Conservation (phyloP, 805 yeast species). For the Saturnispora hagleri region DNA sequence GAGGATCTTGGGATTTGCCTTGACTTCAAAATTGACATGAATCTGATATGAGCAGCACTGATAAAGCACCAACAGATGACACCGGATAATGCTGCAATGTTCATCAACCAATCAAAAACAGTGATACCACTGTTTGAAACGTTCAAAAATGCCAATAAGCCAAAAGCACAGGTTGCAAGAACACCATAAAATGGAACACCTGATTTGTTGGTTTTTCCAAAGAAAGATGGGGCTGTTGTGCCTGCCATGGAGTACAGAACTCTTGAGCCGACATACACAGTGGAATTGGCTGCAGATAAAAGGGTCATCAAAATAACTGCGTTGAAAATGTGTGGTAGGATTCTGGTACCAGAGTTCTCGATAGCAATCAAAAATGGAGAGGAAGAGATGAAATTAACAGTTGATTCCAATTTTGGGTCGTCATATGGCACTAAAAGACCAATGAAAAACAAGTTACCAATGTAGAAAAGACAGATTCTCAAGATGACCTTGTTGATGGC, state of each 20-base stretch:
- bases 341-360: constrained; percentile 52
- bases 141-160: constrained; percentile 52
- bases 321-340: constrained; percentile 60
- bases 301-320: constrained; percentile 60
- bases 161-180: constrained; percentile 40
- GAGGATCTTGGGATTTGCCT: constrained; percentile 60
- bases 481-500: constrained; percentile 60
- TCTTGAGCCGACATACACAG: constrained; percentile 63
- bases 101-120: constrained; percentile 56
- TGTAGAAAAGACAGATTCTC: constrained; percentile 58
- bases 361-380: constrained; percentile 72
- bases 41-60: constrained; percentile 47
- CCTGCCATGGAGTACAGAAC: constrained; percentile 53
- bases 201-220: constrained; percentile 44
- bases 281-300: constrained; percentile 69
- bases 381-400: constrained; percentile 35
- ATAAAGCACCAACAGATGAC: constrained; percentile 56
- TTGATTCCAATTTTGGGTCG: constrained; percentile 40
- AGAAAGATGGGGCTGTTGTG: constrained; percentile 49
- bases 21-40: constrained; percentile 31
- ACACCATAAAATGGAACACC: constrained; percentile 57
- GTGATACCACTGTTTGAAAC: constrained; percentile 47
- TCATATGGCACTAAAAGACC: constrained; percentile 62
- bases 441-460: constrained; percentile 53
- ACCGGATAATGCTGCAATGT: constrained; percentile 53